Percentiles rank a stretch among this genome's conserved stretches.
Evolutionary conservation across 1,139 yeast species (phyloP).

Genomic region (Citeromyces hawaiiensis): DNA sequence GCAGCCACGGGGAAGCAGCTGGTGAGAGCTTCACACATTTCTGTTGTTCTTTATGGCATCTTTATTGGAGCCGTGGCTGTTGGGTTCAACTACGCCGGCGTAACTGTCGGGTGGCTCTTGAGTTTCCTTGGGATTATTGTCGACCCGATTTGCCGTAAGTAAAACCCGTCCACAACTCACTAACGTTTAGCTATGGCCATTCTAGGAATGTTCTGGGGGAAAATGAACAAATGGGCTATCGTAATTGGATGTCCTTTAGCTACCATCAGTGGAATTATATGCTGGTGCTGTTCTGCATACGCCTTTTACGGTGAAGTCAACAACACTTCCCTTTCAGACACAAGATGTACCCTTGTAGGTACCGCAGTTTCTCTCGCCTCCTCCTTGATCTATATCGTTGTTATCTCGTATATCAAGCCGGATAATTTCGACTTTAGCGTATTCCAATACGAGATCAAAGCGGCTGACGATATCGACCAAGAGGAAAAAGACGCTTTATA

Average conservation of each 20-base stretch:
- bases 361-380: conserved; percentile 23
- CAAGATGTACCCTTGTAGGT: conserved; percentile 24
- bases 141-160: conserved; percentile 17
- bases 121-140: conserved; percentile 22
- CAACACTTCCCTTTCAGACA: conserved; percentile 19
- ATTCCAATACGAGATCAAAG: conserved; percentile 2
- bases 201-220: conserved; percentile 29
- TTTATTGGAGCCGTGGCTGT: conserved; percentile 20
- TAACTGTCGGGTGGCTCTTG: conserved; percentile 18
- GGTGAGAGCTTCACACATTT: conserved; percentile 19
- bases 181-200: conserved; percentile 14
- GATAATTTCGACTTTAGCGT: conserved; percentile 5
- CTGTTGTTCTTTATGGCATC: conserved; percentile 18
- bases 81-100: conserved; percentile 20
- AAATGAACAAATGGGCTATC: conserved; percentile 22
- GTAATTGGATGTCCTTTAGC: conserved; percentile 22
- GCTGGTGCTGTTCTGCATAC: conserved; percentile 24
- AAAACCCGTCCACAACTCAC: no score
- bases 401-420: conserved; percentile 19
- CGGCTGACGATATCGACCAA: conserved; percentile 4
- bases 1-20: conserved; percentile 21
- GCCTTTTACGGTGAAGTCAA: conserved; percentile 18
- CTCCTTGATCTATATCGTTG: conserved; percentile 18
- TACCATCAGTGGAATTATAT: conserved; percentile 20
- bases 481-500: conserved; percentile 6